Evolutionary conservation across 139 green algal species (phyloP), one percentile per base, ranked within the genome.

Genomic region (Chlorella ohadii): DNA sequence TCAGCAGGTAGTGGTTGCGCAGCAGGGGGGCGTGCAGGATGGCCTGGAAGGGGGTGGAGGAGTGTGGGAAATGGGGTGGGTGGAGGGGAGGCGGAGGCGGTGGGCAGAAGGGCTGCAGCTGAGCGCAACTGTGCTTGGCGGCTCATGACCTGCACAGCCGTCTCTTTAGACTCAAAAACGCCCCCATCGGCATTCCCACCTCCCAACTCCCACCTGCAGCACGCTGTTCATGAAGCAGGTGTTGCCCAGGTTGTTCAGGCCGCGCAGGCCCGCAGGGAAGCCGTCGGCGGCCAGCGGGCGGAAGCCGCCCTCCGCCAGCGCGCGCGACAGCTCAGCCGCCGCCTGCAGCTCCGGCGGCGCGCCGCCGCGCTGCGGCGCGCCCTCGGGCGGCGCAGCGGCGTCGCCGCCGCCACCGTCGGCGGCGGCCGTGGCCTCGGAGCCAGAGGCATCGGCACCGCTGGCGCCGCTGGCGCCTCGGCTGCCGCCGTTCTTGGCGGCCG

Each of bases 221-320:
- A 98, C 92, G 78, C 91, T 95, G 89, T 96, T 98, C 94, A 99
- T 98, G 90, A 98, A 99, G 90, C 96, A 99, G 1, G 96, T 99
- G 91, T 98, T 98, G 78, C 96, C 96, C 55, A 99, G 88, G 90
- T 99, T 99, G 87, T 95, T 95, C 20, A 99, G 85, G 1, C 96
- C 96, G 2, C 96, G 85, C 73, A 98, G 89, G 12, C 96, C 96
- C 17, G 79, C 33, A 17, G 84, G 85, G 15, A 84, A 85, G 67
- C 41, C 57, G 65, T 87, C 83, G 6, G 39, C 12, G 12, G 74
- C 34, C 44, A 80, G 27, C 13, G 67, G 25, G 0, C 19, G 0
- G 31, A 85, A 82, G 11, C 44, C 44, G 44, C 36, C 22, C 5
- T 59, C 39, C 6, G 38, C n/a, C 77, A 82, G 61, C 38, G 16